phyloP scores from a whole-genome alignment of 2,329 filamentous ascomycete genomes.

The Xylaria hypoxylon region DNA sequence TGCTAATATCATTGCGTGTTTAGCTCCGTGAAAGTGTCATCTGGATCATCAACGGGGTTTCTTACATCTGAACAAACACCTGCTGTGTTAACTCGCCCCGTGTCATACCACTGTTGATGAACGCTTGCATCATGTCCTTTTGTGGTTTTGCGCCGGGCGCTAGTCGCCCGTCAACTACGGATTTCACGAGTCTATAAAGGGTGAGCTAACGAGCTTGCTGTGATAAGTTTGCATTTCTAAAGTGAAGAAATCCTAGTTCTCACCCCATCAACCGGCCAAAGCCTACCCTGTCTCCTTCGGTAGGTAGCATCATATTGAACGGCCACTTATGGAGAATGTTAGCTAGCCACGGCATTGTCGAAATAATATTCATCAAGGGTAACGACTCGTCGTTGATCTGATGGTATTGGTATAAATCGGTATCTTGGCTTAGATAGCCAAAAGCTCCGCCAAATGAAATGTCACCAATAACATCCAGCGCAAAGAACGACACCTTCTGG shows the following conservation, averaged over 20 bases:
- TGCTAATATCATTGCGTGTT: conserved; percentile 23
- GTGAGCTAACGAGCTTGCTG: conserved; percentile 6
- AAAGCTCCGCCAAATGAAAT: conserved; percentile 65
- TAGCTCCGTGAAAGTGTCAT: neutral
- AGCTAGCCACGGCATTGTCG: conserved; percentile 54
- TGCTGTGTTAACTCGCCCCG: conserved; percentile 54
- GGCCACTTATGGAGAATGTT: conserved; percentile 54
- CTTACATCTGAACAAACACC: conserved; percentile 55
- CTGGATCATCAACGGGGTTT: neutral
- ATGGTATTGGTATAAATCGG: conserved; percentile 61
- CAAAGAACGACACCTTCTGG: conserved; percentile 63
- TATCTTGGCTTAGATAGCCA: conserved; percentile 62
- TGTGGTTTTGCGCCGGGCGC: conserved; percentile 44
- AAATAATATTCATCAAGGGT: conserved; percentile 53
- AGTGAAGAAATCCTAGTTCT: conserved; percentile 29
- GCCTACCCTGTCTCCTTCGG: conserved; percentile 53
- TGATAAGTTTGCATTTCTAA: neutral
- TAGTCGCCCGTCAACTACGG: conserved; percentile 46
- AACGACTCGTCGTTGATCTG: conserved; percentile 57
- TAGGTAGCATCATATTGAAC: conserved; percentile 52
- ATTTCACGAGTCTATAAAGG: conserved; percentile 46
- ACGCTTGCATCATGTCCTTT: conserved; percentile 56
- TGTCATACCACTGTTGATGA: conserved; percentile 54
- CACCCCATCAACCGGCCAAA: conserved; percentile 56
- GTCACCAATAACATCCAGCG: conserved; percentile 65